These are phyloP conservation scores for Aspergillus kassunensis DNA, from an alignment of 495 filamentous ascomycete species.

Conservation along the genomic window DNA sequence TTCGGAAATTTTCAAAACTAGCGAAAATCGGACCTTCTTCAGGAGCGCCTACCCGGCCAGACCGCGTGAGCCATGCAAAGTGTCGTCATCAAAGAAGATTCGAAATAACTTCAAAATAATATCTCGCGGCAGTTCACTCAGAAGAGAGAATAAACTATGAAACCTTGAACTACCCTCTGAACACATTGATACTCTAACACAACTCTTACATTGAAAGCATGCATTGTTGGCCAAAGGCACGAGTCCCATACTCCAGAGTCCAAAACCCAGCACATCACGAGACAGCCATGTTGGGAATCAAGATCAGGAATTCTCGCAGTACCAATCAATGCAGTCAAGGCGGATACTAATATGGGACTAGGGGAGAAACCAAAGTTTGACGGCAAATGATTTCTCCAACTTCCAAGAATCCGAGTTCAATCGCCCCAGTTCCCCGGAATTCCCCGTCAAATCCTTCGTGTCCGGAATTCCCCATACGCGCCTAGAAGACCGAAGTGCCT, in stretches of 20 bases:
- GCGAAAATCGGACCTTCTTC: conserved; percentile 14
- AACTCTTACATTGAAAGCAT: no score
- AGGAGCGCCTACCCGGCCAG: no score
- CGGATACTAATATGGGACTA: conserved; percentile 21
- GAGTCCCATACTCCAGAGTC: no score
- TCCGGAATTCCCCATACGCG: not conserved
- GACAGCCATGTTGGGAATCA: no score
- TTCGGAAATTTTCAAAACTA: not conserved
- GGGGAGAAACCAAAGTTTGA: not conserved
- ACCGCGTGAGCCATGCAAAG: not conserved
- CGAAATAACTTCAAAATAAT: no score
- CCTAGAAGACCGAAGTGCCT: no score
- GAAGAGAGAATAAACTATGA: no score
- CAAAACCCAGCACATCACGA: conserved; percentile 13
- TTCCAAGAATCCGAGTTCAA: not conserved
- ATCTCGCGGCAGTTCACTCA: no score
- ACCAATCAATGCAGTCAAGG: conserved; percentile 12
- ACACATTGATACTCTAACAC: no score
- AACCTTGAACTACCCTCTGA: no score
- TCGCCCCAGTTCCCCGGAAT: conserved; percentile 2
- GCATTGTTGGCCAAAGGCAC: no score
- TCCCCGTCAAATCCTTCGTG: conserved; percentile 4
- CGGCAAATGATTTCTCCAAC: not conserved
- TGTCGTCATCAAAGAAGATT: conserved; percentile 1
- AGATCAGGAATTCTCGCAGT: not conserved